Conservation (phyloP, 768 basidiomycete genomes). For the Mycena vulgaris region DNA sequence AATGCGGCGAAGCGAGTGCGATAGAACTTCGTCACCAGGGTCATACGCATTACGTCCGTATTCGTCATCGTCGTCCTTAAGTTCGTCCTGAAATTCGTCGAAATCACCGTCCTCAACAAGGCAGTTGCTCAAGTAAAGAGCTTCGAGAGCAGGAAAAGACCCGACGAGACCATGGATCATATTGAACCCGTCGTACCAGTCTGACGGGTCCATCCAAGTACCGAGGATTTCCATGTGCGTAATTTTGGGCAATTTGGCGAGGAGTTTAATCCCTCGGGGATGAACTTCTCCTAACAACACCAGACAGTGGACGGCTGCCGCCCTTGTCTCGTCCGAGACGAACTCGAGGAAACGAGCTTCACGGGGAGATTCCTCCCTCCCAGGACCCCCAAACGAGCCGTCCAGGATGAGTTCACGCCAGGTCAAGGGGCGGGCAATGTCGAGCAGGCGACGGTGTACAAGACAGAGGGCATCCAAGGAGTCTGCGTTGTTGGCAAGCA, state of each 20-base stretch:
- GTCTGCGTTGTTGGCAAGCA: slow-evolving; percentile 7
- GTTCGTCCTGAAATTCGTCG: slow-evolving; percentile 20
- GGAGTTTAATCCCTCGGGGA: not conserved
- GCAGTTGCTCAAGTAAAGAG: slow-evolving; percentile 10
- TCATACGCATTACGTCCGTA: not conserved
- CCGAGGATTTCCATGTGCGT: slow-evolving; percentile 16
- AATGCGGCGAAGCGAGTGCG: slow-evolving; percentile 19
- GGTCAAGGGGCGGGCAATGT: slow-evolving; percentile 7
- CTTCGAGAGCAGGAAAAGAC: slow-evolving; percentile 3
- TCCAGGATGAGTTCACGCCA: slow-evolving; percentile 4
- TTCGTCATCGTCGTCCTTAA: slow-evolving; percentile 6
- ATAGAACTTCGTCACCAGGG: slow-evolving; percentile 7
- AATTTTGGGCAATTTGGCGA: not conserved
- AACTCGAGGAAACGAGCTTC: slow-evolving; percentile 11
- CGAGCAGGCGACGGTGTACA: slow-evolving; percentile 2
- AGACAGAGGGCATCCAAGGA: not conserved
- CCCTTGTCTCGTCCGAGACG: slow-evolving; percentile 7
- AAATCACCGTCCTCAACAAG: slow-evolving; percentile 20
- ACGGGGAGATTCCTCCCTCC: not conserved
- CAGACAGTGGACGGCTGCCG: slow-evolving; percentile 2
- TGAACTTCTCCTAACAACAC: not conserved
- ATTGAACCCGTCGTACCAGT: not conserved
- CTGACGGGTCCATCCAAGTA: not conserved
- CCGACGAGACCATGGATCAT: slow-evolving; percentile 15
- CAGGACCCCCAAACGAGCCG: not conserved